Evolutionary conservation across 108 stramenopile genomes (phyloP).

Genomic region (Cyclotella choctawhatcheeana): DNA sequence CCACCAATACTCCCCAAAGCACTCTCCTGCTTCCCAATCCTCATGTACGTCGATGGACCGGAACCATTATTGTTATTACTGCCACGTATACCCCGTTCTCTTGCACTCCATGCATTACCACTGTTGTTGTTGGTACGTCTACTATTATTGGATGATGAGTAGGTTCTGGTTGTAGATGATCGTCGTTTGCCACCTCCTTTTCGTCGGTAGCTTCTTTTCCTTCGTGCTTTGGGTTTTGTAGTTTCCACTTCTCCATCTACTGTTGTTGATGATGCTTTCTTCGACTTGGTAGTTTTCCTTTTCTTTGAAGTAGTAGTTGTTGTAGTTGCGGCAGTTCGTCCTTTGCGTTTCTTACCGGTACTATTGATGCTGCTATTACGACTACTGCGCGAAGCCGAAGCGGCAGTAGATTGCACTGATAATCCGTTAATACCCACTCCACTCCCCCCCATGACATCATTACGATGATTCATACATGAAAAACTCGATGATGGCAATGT

Average conservation of each 20-base stretch:
- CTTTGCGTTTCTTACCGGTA: background rate
- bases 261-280: background rate
- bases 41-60: slow-evolving; percentile 7
- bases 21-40: slow-evolving; percentile 11
- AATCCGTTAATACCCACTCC: slow-evolving; percentile 15
- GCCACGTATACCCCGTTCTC: slow-evolving; percentile 13
- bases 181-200: background rate
- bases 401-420: background rate
- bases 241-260: background rate
- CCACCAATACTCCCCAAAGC: slow-evolving; percentile 21
- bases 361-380: too few relatives aligned
- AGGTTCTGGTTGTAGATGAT: background rate
- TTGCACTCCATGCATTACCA: slow-evolving; percentile 15
- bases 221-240: background rate
- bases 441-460: slow-evolving; percentile 15
- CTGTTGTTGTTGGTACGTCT: background rate
- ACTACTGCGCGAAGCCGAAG: background rate
- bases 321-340: background rate
- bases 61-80: background rate
- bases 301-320: background rate
- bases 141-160: too few relatives aligned
- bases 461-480: slow-evolving; percentile 14
- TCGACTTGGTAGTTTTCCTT: background rate
- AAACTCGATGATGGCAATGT: background rate
- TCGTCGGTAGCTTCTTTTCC: background rate